Evolutionary conservation across 805 yeast genomes (phyloP).

Genomic region (Cyberlindnera suaveolens): DNA sequence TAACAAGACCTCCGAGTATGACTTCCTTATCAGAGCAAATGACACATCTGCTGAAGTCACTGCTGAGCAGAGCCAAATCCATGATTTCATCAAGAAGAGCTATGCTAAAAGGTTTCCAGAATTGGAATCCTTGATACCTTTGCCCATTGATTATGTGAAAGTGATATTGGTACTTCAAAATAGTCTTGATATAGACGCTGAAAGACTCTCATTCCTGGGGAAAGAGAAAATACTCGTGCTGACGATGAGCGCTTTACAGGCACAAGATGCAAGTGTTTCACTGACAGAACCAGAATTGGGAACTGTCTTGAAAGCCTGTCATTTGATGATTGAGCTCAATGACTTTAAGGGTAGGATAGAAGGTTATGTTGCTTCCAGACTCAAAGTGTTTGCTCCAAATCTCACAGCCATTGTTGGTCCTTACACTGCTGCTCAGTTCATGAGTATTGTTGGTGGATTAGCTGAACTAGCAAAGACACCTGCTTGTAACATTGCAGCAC

Average conservation of each 20-base stretch:
- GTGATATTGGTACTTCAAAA: conserved; percentile 47
- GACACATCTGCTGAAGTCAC: conserved; percentile 47
- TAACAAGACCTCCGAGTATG: conserved; percentile 32
- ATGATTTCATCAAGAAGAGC: conserved; percentile 41
- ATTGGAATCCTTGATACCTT: conserved; percentile 52
- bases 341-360: conserved; percentile 39
- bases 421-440: conserved; percentile 62
- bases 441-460: conserved; percentile 66
- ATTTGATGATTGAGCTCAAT: conserved; percentile 40
- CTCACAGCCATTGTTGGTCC: conserved; percentile 67
- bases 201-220: conserved; percentile 32
- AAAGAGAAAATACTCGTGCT: conserved; percentile 67
- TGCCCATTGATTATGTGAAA: conserved; percentile 55
- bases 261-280: conserved; percentile 25
- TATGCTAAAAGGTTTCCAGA: conserved; percentile 69
- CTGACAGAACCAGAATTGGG: conserved; percentile 30
- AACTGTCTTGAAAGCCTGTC: conserved; percentile 39
- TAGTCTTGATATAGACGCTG: conserved; percentile 28
- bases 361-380: conserved; percentile 47
- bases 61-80: conserved; percentile 45
- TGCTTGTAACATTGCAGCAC: conserved; percentile 75
- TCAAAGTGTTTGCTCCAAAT: conserved; percentile 72
- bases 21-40: conserved; percentile 49
- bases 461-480: conserved; percentile 62
- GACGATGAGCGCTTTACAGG: conserved; percentile 64